Evolutionary conservation across 2,329 filamentous ascomycete species (phyloP), one percentile per base, ranked within the genome.

Genomic region (Juglanconis juglandina): DNA sequence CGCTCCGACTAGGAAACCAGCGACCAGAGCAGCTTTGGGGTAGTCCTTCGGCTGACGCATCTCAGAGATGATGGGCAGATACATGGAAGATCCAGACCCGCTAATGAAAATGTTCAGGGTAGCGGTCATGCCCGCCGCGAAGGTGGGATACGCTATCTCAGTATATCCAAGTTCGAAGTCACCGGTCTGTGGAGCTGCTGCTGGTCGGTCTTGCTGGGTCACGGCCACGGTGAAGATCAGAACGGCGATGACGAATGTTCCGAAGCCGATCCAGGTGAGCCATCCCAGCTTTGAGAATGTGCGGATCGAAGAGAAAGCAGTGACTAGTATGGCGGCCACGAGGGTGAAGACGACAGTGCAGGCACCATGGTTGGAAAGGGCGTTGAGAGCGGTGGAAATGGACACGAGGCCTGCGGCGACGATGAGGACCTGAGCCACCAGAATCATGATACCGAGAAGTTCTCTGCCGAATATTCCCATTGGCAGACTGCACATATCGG

Each of bases 1-100:
- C 17, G 64, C 64, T 0, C 64, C 63, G 5, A 72, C 68, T 8
- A 71, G 51, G 24, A 64, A 56, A 35, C 67, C 67, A 4, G 66
- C 66, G 2, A 67, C 37, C 24, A 68, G 63, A 0, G 65, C 63
- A 3, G 70, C 69, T 58, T 70, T 65, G 50, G 56, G 58, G 67
- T 78, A 86, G 56, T 83, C 79, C 30, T 72, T 74, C 0, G 83
- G 81, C 24, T 77, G 73, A 34, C 73, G 74, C 81, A 87, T 87
- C 70, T 87, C 84, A 0, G 78, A 79, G 56, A 86, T 84, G 52
- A 86, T 79, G 6, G 81, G 81, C 4, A 85, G 70, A 67, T 83
- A 85, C 5, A 80, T 80, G 3, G 73, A 79, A 4, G 78, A 84
- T 30, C 79, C 83, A 0, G 81, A 78, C 2, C 75, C 77, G 1